phyloP scores from a whole-genome alignment of 768 basidiomycete species.

The Roridomyces roridus region DNA sequence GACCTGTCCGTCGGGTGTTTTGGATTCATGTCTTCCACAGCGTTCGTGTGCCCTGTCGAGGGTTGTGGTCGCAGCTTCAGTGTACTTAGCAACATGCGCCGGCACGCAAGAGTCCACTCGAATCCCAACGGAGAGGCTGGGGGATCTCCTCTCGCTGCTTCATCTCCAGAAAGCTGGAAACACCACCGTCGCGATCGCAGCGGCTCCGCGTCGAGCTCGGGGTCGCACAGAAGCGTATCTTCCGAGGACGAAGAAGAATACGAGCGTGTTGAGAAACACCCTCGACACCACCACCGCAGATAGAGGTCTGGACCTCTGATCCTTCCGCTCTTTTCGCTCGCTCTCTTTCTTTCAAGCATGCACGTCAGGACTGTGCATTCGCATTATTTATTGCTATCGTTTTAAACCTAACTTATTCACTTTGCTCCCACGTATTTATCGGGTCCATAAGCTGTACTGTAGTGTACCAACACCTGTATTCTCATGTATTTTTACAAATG shows the following conservation, averaged over 20 bases:
- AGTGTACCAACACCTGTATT: neutral
- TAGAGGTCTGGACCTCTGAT: constrained; percentile 4
- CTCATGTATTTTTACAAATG: neutral
- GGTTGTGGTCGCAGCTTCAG: constrained; percentile 84
- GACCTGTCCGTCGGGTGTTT: constrained; percentile 7
- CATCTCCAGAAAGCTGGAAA: constrained; percentile 27
- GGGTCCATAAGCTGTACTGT: neutral
- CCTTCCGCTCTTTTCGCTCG: constrained; percentile 2
- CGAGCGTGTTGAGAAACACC: constrained; percentile 40
- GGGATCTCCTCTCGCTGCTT: constrained; percentile 25
- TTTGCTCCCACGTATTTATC: neutral
- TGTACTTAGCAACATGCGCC: constrained; percentile 88
- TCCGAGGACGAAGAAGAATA: constrained; percentile 41
- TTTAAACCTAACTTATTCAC: constrained; percentile 1
- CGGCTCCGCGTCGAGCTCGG: constrained; percentile 47
- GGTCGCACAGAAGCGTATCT: constrained; percentile 45
- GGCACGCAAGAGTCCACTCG: constrained; percentile 78
- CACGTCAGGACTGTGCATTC: neutral
- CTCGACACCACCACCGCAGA: constrained; percentile 31
- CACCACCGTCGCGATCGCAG: constrained; percentile 45
- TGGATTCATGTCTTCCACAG: constrained; percentile 40
- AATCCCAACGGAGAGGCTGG: constrained; percentile 26
- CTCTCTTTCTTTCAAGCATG: constrained; percentile 10
- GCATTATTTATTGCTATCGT: constrained; percentile 19
- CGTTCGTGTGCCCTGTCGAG: constrained; percentile 76